These are phyloP conservation scores for Chlorella variabilis DNA, from an alignment of 163 green algal genomes.

Conservation along the genomic window DNA sequence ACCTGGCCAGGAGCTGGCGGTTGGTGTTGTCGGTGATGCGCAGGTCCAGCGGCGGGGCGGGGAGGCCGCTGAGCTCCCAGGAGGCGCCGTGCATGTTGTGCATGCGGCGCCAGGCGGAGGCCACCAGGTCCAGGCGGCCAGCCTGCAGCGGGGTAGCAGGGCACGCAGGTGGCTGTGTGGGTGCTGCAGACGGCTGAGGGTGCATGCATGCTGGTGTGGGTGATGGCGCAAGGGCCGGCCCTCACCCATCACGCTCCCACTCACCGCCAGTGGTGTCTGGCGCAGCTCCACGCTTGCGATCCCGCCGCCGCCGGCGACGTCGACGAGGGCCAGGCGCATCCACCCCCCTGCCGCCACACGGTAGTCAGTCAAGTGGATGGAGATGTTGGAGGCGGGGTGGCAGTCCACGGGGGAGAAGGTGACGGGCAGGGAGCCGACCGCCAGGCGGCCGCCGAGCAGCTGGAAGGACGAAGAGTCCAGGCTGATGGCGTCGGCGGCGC, in stretches of 20 bases:
- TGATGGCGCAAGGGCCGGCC: too few species aligned
- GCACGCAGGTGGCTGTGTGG: too few species aligned
- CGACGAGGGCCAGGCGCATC: neutral
- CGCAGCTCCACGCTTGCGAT: neutral
- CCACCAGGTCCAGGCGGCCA: constrained; percentile 1
- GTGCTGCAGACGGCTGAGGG: neutral
- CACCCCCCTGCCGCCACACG: neutral
- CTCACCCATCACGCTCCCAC: too few species aligned
- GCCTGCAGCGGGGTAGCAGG: neutral
- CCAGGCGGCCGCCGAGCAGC: neutral
- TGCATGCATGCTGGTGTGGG: too few species aligned
- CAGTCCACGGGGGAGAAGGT: neutral
- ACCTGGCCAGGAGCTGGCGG: constrained; percentile 15
- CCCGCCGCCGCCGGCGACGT: neutral
- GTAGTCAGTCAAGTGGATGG: neutral
- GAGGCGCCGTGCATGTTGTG: constrained; percentile 17
- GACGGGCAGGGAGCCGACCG: neutral
- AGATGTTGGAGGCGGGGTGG: neutral
- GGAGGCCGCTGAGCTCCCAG: neutral
- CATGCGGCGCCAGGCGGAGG: neutral
- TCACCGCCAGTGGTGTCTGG: constrained; percentile 10
- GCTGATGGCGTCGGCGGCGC: neutral
- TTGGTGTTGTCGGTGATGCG: neutral
- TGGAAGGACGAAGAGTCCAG: neutral
- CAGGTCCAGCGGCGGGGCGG: neutral